These are phyloP conservation scores for Penicillium sp. DNA, from an alignment of 2,329 filamentous ascomycete species.

Conservation along the genomic window DNA sequence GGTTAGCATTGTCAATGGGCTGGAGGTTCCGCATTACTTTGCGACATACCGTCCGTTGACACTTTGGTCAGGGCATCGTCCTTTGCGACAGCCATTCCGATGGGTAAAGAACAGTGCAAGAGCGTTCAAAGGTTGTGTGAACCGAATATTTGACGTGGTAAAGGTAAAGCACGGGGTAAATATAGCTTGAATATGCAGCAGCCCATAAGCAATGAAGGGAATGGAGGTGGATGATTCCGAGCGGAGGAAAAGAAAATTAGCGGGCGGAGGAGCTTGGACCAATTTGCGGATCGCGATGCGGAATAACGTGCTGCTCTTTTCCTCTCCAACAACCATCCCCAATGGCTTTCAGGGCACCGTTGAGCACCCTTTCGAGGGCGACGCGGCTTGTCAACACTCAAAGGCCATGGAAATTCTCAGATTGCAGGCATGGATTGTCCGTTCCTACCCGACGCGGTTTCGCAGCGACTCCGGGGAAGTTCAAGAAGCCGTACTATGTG, in stretches of 20 bases:
- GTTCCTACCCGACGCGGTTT: constrained; percentile 26
- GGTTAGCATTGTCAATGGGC: neutral
- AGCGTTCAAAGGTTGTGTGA: no score
- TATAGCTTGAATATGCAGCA: neutral
- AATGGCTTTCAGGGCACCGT: constrained; percentile 30
- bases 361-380: constrained; percentile 34
- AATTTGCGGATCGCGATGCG: constrained; percentile 30
- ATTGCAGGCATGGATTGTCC: constrained; percentile 24
- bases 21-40: neutral
- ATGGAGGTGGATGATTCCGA: neutral
- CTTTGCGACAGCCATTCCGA: constrained; percentile 31
- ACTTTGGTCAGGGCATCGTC: constrained; percentile 41
- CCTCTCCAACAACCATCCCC: constrained; percentile 7
- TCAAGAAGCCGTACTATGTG: constrained; percentile 82
- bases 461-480: constrained; percentile 27
- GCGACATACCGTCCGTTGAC: constrained; percentile 42
- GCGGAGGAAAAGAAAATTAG: constrained; percentile 19
- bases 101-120: neutral
- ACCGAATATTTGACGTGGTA: neutral
- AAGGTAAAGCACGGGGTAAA: neutral
- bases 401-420: constrained; percentile 31
- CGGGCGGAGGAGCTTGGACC: constrained; percentile 37
- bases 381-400: constrained; percentile 23
- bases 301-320: constrained; percentile 24
- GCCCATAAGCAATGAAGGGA: neutral